A percentile compares a stretch with the other conserved stretches of the same genome.
These are phyloP conservation scores for Linum trigynum DNA, from an alignment of 345 rosid species.

Conservation along the genomic window DNA sequence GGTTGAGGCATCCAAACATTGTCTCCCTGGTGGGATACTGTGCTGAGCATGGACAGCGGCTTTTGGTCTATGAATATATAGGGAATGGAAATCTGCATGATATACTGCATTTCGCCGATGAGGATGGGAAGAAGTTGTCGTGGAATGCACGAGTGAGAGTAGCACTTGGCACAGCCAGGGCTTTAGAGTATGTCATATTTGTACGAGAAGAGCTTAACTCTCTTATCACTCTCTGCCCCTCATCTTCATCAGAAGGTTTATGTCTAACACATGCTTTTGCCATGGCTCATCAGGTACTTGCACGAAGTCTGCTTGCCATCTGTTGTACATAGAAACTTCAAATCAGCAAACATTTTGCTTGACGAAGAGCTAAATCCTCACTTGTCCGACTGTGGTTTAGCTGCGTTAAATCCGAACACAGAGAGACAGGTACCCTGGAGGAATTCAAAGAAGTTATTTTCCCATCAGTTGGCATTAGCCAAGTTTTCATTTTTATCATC, in stretches of 20 bases:
- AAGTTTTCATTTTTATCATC: background rate
- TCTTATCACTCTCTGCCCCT: conserved; percentile 6
- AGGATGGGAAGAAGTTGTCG: conserved; percentile 48
- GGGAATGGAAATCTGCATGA: conserved; percentile 81
- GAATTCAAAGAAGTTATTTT: background rate
- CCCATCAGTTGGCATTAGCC: background rate
- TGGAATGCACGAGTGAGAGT: conserved; percentile 99
- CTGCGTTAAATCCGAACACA: conserved; percentile 82
- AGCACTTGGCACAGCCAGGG: conserved; percentile 95
- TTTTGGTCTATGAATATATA: conserved; percentile 71
- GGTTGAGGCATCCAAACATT: conserved; percentile 85
- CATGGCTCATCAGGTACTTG: conserved; percentile 62
- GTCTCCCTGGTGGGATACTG: conserved; percentile 81
- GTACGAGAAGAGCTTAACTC: too few relatives aligned
- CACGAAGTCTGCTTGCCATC: conserved; percentile 98
- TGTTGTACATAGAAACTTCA: conserved; percentile 92
- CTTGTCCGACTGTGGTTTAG: conserved; percentile 91
- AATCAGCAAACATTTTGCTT: conserved; percentile 89
- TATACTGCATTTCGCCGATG: conserved; percentile 71
- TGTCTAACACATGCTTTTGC: conserved; percentile 3
- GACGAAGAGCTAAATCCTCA: conserved; percentile 96
- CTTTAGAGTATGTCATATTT: conserved; percentile 74
- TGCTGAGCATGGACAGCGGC: conserved; percentile 94
- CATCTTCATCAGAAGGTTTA: conserved; percentile 1
- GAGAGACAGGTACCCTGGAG: conserved; percentile 70